Base-by-base conservation (phyloP, 495 filamentous ascomycete species). In the Daldinia loculata region DNA sequence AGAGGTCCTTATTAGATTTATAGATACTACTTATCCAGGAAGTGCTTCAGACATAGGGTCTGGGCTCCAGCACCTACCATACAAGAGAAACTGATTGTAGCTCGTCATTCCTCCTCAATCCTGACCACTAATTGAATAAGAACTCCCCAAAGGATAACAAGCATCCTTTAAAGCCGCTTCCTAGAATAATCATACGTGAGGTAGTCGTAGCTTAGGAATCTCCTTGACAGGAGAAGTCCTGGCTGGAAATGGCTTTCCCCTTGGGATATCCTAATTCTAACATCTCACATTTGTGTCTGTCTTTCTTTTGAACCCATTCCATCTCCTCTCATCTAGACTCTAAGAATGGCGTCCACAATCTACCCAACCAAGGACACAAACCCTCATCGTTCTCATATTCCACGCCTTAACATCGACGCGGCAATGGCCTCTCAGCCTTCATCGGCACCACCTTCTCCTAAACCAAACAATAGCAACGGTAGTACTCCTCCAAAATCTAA, bases 261-360 rank as follows among this genome's bases (percentile, higher is more conserved):
- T 65, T 22, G 24, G 12, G 11, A 56, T 8, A 62, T 62, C 29
- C 34, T 29, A 39, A 48, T 41, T 41, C 30, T 19, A 51, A 36
- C 14, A 56, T 56, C 53, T 56, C 8, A 17, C 11, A 11, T 17
- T 56, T 17, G 15, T 41, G n/a, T 39, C 27, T 41, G n/a, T 39
- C 27, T 19, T 53, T 30, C 51, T 27, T 57, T 15, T 22, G 6
- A 59, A 53, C 7, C 61, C 61, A 53, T 34, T 32, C 64, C 65
- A 58, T 3, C 53, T 48, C 43, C 24, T 48, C 41, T 36, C 24
- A 26, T 51, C 39, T 69, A 61, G 8, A 30, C n/a, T 39, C 51
- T 66, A 51, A 58, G 51, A 57, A 73, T 73, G 70, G 57, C 70
- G 56, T 22, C 65, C 36, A 69, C 70, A 36, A 69, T 69, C 52